These are phyloP conservation scores for Crataegus laevigata DNA, from an alignment of 306 rosid genomes.

Conservation along the genomic window DNA sequence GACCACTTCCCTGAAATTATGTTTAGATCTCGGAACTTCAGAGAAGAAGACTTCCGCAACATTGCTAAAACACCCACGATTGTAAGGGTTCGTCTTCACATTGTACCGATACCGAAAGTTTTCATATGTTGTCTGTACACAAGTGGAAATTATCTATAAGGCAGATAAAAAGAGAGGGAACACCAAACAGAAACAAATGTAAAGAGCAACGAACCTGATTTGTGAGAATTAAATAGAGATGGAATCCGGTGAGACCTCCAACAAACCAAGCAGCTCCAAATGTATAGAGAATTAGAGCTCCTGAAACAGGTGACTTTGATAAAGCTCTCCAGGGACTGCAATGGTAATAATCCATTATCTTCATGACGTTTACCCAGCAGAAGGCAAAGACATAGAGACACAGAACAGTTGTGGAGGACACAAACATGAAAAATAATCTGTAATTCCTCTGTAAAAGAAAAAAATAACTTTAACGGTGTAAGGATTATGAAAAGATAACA, in stretches of 20 bases:
- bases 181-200: background rate
- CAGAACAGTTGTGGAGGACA: conserved; percentile 34
- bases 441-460: conserved; percentile 33
- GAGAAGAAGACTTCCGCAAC: conserved; percentile 22
- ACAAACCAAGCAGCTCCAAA: conserved; percentile 38
- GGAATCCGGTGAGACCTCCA: conserved; percentile 38
- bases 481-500: conserved; percentile 1
- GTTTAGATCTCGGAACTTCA: conserved; percentile 23
- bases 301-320: conserved; percentile 31
- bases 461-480: conserved; percentile 7
- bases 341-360: conserved; percentile 19
- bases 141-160: background rate
- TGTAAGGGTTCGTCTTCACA: conserved; percentile 27
- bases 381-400: conserved; percentile 39
- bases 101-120: conserved; percentile 30
- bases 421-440: conserved; percentile 46
- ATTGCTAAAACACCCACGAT: conserved; percentile 27
- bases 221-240: conserved; percentile 29
- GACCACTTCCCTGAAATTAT: conserved; percentile 28
- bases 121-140: conserved; percentile 39
- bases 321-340: conserved; percentile 32
- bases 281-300: conserved; percentile 26
- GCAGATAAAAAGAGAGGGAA: background rate
- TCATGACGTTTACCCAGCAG: conserved; percentile 36
- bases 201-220: conserved; percentile 29